These are phyloP conservation scores for Lactarius deliciosus DNA, from an alignment of 768 basidiomycete species.

Conservation along the genomic window DNA sequence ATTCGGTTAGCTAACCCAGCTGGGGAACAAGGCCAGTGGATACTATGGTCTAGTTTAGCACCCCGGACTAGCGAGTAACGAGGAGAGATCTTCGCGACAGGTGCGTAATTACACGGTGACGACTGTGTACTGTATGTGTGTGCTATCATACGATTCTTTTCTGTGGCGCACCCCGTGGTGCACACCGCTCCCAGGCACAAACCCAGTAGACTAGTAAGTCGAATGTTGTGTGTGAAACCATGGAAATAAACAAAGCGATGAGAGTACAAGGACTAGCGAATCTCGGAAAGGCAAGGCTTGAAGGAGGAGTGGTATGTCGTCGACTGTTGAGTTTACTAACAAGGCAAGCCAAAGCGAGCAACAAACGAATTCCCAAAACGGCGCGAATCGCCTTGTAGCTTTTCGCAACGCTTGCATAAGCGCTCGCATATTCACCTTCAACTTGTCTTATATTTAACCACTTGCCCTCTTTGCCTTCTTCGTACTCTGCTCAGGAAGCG, in stretches of 20 bases:
- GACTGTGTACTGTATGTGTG: neutral
- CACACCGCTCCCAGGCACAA: slow-evolving; percentile 10
- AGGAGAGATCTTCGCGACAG: slow-evolving; percentile 9
- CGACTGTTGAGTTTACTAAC: neutral
- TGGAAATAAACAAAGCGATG: slow-evolving; percentile 13
- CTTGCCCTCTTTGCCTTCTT: slow-evolving; percentile 11
- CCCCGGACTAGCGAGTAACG: neutral
- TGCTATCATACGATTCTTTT: neutral
- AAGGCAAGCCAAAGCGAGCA: slow-evolving; percentile 21
- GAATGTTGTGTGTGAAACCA: neutral
- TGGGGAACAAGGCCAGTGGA: slow-evolving; percentile 18
- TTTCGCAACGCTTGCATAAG: slow-evolving; percentile 16
- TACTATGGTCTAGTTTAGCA: slow-evolving; percentile 11
- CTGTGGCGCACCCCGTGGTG: neutral
- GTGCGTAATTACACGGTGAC: slow-evolving; percentile 11
- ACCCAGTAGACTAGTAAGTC: neutral
- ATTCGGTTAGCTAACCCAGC: slow-evolving; percentile 10
- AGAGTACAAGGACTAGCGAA: slow-evolving; percentile 18
- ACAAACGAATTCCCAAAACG: slow-evolving; percentile 30
- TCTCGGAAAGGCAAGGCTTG: slow-evolving; percentile 27
- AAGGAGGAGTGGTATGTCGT: neutral
- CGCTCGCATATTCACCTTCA: slow-evolving; percentile 18
- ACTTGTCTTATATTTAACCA: slow-evolving; percentile 28
- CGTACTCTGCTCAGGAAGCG: slow-evolving; percentile 30
- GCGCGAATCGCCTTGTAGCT: slow-evolving; percentile 28